Base-by-base conservation (phyloP, 495 filamentous ascomycete species). In the Aspergillus cavernicola region DNA sequence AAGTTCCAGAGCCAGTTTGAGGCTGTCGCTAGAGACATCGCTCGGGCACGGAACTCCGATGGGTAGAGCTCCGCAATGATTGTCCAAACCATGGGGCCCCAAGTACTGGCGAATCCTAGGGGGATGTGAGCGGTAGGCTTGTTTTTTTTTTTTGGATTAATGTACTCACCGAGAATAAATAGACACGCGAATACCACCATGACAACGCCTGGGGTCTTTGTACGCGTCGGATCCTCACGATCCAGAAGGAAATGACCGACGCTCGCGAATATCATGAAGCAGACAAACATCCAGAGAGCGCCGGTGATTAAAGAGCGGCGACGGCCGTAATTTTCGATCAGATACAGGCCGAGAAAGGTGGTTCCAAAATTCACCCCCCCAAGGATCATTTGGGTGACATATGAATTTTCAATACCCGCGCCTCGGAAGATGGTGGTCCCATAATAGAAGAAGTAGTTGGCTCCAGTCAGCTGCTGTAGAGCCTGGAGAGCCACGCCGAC, bases 1-100 rank as follows among this genome's bases (percentile, higher is more conserved):
- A 92, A 95, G 64, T 93, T 95, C 85, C 85, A 93, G 16, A 85
- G 77, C 90, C 90, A 95, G 67, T 93, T 95, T 10, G 82, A 82
- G 0, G 86, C 83, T 0, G 90, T 92, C 3, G 86, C 84, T 5
- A 90, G 66, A 7, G 84, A 84, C 85, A 91, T 90, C 22, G 75
- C 83, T 11, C 80, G 79, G 1, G 86, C 86, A 8, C 88, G 81
- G 62, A 89, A 90, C 35, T 82, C 75, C 19, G 82, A 80, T 8
- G 90, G 89, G 60, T 87, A 95, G 39, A 92, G 77, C 68, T 95
- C 90, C 13, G 85, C 87, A 18, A 85, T 79, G 33, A 89, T 84
- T 8, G 85, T 77, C 89, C 89, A 95, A 10, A 91, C 79, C 60
- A 92, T 86, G 1, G 89, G 90, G 24, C 87, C 89, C 89, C 89